A percentile compares a stretch with the other conserved stretches of the same genome.
Conservation (phyloP, 305 asterid genomes). For the Fraxinus ornus region DNA sequence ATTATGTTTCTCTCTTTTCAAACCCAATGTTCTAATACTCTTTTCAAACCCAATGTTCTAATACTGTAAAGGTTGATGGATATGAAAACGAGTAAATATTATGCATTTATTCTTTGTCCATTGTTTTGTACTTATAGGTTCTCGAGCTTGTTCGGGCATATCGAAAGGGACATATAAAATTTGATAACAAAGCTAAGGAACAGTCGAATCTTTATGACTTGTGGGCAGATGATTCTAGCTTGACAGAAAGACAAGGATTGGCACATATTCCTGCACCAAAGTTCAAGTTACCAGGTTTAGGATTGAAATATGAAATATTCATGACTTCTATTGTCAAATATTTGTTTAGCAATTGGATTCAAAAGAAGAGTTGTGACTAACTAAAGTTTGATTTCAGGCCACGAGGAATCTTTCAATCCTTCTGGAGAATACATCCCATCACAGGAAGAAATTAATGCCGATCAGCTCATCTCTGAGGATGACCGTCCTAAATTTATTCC, state of each 20-base stretch:
- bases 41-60: too few relatives aligned
- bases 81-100: not conserved
- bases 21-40: not conserved
- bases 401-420: slow-evolving; percentile 92
- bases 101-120: not conserved
- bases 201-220: slow-evolving; percentile 52
- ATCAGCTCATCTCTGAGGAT: slow-evolving; percentile 92
- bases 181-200: slow-evolving; percentile 75
- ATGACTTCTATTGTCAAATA: not conserved
- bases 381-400: slow-evolving; percentile 56
- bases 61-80: not conserved
- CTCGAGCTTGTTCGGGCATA: slow-evolving; percentile 69
- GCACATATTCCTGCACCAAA: slow-evolving; percentile 93
- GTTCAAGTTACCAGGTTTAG: slow-evolving; percentile 75
- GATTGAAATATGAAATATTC: not conserved
- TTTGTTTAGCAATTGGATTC: not conserved
- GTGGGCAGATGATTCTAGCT: slow-evolving; percentile 78
- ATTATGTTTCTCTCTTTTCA: slow-evolving; percentile 4
- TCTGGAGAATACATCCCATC: slow-evolving; percentile 87
- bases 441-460: slow-evolving; percentile 78
- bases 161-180: slow-evolving; percentile 70
- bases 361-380: slow-evolving; percentile 21
- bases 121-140: slow-evolving; percentile 47
- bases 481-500: slow-evolving; percentile 92
- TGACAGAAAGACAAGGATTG: slow-evolving; percentile 76